A percentile compares a stretch with the other conserved stretches of the same genome.
phyloP scores from a whole-genome alignment of 75 land plant species.

The Pinus taeda region DNA sequence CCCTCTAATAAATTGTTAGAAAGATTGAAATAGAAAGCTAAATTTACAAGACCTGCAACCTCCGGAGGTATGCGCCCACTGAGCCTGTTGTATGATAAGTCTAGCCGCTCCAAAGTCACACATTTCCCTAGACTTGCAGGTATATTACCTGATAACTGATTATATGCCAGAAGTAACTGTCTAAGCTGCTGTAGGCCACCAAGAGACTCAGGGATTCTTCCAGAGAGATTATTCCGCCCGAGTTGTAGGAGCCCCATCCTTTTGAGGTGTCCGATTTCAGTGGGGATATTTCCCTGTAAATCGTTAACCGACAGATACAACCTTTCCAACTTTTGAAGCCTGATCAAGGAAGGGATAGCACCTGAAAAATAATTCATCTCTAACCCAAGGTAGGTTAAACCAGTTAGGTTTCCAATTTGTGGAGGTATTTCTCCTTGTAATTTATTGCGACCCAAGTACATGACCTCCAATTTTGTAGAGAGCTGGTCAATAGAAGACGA shows the following conservation, averaged over 20 bases:
- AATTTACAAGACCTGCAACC: too few relatives aligned
- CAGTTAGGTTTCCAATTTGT: neutral
- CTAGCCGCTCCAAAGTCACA: too few relatives aligned
- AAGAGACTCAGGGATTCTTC: neutral
- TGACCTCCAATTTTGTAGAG: neutral
- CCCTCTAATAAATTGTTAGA: too few relatives aligned
- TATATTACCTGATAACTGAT: too few relatives aligned
- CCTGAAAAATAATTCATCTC: neutral
- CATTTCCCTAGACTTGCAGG: too few relatives aligned
- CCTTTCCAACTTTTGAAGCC: conserved; percentile 3
- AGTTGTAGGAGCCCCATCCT: neutral
- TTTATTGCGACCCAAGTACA: neutral
- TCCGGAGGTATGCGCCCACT: too few relatives aligned
- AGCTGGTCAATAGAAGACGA: neutral
- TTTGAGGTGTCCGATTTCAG: conserved; percentile 3
- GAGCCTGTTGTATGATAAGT: too few relatives aligned
- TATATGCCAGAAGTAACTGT: too few relatives aligned
- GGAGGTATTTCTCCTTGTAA: neutral
- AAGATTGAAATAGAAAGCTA: too few relatives aligned
- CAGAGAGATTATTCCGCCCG: neutral
- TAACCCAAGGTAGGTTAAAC: neutral
- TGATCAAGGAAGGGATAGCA: conserved; percentile 11
- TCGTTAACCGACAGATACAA: conserved; percentile 14
- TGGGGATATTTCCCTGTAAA: conserved; percentile 28
- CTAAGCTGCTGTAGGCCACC: neutral